Evolutionary conservation across 1,284 basidiomycete genomes (phyloP).

Genomic region (Ceratobasidium sp.): DNA sequence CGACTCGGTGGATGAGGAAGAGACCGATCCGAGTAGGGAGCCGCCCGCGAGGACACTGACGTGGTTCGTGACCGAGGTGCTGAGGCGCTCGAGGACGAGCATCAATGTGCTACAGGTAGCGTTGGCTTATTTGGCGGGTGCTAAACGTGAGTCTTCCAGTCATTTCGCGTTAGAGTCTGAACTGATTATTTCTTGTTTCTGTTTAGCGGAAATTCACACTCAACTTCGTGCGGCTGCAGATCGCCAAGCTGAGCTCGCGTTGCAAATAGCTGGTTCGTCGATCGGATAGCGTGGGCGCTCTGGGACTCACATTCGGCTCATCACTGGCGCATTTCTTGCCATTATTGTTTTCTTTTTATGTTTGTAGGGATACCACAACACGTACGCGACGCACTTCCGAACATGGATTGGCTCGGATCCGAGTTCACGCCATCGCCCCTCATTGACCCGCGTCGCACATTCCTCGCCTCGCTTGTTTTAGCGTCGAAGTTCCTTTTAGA

Average conservation of each 20-base stretch:
- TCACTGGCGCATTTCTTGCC: neutral
- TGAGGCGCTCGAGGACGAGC: slow-evolving; percentile 43
- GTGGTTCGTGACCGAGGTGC: slow-evolving; percentile 44
- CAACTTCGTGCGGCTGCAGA: slow-evolving; percentile 22
- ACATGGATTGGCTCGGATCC: slow-evolving; percentile 16
- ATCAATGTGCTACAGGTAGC: slow-evolving; percentile 46
- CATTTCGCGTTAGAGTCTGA: neutral
- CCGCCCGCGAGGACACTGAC: slow-evolving; percentile 5
- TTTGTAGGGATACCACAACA: slow-evolving; percentile 7
- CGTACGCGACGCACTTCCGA: slow-evolving; percentile 1
- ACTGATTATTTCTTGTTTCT: neutral
- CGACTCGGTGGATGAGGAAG: neutral
- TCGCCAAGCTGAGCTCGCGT: slow-evolving; percentile 6
- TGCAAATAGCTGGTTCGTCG: slow-evolving; percentile 30
- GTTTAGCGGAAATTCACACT: slow-evolving; percentile 35
- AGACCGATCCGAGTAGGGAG: slow-evolving; percentile 12
- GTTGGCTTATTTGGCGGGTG: slow-evolving; percentile 43
- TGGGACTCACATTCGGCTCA: slow-evolving; percentile 1
- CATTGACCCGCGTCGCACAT: slow-evolving; percentile 86
- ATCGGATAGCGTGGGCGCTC: neutral
- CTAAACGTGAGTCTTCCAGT: slow-evolving; percentile 7
- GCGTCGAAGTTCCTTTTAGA: slow-evolving; percentile 95
- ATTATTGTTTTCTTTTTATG: slow-evolving; percentile 4
- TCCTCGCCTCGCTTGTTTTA: slow-evolving; percentile 86
- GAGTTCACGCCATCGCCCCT: slow-evolving; percentile 61